Conservation (phyloP, 306 rosid genomes). For the Lablab purpureus region DNA sequence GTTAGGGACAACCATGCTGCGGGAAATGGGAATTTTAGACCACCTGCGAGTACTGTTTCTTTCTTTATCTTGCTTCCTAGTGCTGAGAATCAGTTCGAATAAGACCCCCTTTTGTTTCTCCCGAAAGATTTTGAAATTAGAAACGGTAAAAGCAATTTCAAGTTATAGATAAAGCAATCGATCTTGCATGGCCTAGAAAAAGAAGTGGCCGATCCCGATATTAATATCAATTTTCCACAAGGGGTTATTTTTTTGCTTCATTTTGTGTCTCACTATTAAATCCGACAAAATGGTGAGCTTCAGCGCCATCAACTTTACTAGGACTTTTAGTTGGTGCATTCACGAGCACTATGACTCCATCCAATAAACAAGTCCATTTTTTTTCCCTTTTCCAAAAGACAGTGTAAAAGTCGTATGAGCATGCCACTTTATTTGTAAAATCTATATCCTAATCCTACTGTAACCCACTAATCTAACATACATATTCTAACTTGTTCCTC, state of each 20-base stretch:
- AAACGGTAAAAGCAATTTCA: constrained; percentile 31
- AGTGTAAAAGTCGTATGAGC: constrained; percentile 57
- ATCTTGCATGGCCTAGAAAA: constrained; percentile 47
- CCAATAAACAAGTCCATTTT: constrained; percentile 30
- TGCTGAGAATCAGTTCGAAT: constrained; percentile 27
- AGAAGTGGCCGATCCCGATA: constrained; percentile 39
- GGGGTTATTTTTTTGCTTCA: not conserved
- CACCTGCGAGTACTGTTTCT: constrained; percentile 45
- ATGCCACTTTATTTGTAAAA: constrained; percentile 54
- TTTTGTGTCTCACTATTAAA: constrained; percentile 33
- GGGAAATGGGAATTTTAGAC: constrained; percentile 45
- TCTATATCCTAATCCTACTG: constrained; percentile 70
- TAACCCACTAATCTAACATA: constrained; percentile 74
- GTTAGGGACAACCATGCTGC: constrained; percentile 46
- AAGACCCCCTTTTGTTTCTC: constrained; percentile 8
- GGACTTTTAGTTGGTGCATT: constrained; percentile 47
- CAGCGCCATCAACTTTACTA: constrained; percentile 53
- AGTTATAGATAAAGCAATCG: constrained; percentile 9
- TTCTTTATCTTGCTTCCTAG: constrained; percentile 25
- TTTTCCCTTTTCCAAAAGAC: constrained; percentile 39
- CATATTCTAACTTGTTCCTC: constrained; percentile 51
- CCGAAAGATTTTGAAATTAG: not conserved
- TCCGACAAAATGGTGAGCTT: constrained; percentile 51
- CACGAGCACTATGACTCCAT: constrained; percentile 49
- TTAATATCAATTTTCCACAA: not conserved